Evolutionary conservation across 2,329 filamentous ascomycete genomes (phyloP), one percentile per base, ranked within the genome.

Genomic region (Coniochaeta pulveracea): DNA sequence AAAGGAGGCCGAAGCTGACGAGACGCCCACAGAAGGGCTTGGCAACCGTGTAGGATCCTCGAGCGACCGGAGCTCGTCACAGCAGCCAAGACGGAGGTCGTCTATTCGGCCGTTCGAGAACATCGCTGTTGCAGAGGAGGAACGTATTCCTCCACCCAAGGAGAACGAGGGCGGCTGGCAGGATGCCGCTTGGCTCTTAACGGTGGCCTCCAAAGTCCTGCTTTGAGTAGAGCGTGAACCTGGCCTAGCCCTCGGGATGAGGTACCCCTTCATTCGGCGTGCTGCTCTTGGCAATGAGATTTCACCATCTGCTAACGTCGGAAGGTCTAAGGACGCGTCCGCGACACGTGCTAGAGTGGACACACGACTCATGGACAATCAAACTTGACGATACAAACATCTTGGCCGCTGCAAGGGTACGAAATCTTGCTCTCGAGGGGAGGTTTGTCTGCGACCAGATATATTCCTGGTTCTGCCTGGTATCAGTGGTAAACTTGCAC

Each of bases 171-270:
- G 72, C 11, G 68, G 67, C 7, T 80, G 76, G 76, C 65, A 71
- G 37, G 77, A 81, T 51, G 76, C 75, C 17, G 74, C 74, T 11
- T 82, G 76, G 77, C 52, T 82, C 29, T 53, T 81, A 35, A 76
- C 66, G 41, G 73, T 81, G 40, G 76, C 75, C 9, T 66, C 68
- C 17, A 76, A 73, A 46, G 69, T 77, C 27, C 57, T 77, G 43
- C 61, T 76, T 40, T 76, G 54, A 58, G 35, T 17, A 10, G 12
- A 3, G 3, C 2, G 14, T 5, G 6, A 14, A 3, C 11, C 19
- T 12, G 4, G 3, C 11, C 10, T 6, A 10, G 15, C 11, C 10
- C 11, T n/a, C n/a, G n/a, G n/a, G n/a, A n/a, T n/a, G n/a, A n/a
- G n/a, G n/a, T n/a, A n/a, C n/a, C 9, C 22, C 22, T 24, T 8